Evolutionary conservation across 2,329 filamentous ascomycete species (phyloP), one percentile per base, ranked within the genome.

Genomic region (Talaromyces sp.): DNA sequence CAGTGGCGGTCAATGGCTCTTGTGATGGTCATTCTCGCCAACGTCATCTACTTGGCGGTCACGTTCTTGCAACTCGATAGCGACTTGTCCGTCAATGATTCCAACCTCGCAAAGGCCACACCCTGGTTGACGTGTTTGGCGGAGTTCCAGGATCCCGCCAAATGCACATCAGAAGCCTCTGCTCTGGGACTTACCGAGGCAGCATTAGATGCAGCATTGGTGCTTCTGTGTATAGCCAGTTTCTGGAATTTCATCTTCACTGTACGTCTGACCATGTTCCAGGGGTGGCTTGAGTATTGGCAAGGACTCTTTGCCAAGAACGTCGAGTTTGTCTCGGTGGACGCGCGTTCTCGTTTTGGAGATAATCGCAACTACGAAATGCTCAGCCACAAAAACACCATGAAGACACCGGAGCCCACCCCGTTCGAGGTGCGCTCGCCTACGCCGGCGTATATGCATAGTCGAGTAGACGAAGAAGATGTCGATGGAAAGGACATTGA

Each of bases 1-100:
- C 95, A 99, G 76, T 99, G 95, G 95, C 86, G 93, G 69, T 93
- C 93, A 50, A 93, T 97, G 64, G 86, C 87, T 48, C 91, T 98
- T 65, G 92, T 97, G 14, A 81, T 96, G 59, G 89, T 97, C 73
- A 96, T 98, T 68, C 85, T 97, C 63, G 85, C 86, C 64, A 93
- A 98, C 73, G 92, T 98, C 66, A 87, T 97, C 70, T 96, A 96
- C 82, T 97, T 98, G 77, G 88, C 93, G 1, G 82, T 96, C 52
- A 84, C 96, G 61, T 98, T 98, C 73, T 88, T 98, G 56, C 91
- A 91, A 73, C 85, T 96, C 71, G 90, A 96, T 76, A 88, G 88
- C 69, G 84, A 89, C 23, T 83, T 90, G 12, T 78, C 85, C 8
- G 69, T 78, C 59, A 83, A 84, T 2, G 76, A 84, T 21, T 82